A percentile compares a stretch with the other conserved stretches of the same genome.
These are phyloP conservation scores for Annulohypoxylon stygium DNA, from an alignment of 495 filamentous ascomycete species.

Conservation along the genomic window DNA sequence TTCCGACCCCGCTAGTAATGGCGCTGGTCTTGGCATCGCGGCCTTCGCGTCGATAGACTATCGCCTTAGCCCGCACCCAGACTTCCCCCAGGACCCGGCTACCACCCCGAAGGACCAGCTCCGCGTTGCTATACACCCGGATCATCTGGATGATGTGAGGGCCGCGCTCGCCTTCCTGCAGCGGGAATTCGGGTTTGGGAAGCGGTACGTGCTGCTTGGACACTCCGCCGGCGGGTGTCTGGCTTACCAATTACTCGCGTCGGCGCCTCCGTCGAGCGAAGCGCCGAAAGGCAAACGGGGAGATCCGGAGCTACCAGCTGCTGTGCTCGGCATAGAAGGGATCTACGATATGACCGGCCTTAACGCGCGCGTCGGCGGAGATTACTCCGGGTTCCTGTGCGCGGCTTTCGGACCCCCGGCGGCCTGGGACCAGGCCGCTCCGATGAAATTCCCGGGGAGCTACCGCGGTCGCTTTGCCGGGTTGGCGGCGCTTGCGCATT, in stretches of 20 bases:
- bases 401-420: slow-evolving; percentile 45
- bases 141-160: slow-evolving; percentile 78
- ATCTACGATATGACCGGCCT: slow-evolving; percentile 51
- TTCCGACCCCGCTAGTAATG: not conserved
- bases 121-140: slow-evolving; percentile 73
- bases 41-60: slow-evolving; percentile 83
- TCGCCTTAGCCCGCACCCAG: slow-evolving; percentile 80
- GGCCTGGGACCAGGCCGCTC: slow-evolving; percentile 49
- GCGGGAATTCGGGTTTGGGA: slow-evolving; percentile 62
- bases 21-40: slow-evolving; percentile 56
- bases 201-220: slow-evolving; percentile 74
- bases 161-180: slow-evolving; percentile 73
- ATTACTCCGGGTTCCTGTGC: slow-evolving; percentile 41
- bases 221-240: slow-evolving; percentile 84
- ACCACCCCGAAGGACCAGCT: slow-evolving; percentile 49
- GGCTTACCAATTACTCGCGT: slow-evolving; percentile 71
- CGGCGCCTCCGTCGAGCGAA: not conserved
- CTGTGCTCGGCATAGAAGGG: slow-evolving; percentile 47
- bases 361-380: slow-evolving; percentile 41
- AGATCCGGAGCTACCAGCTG: slow-evolving; percentile 29
- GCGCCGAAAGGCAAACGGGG: not conserved
- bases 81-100: slow-evolving; percentile 64
- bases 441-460: slow-evolving; percentile 48
- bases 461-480: slow-evolving; percentile 57
- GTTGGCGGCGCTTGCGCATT: slow-evolving; percentile 71